These are phyloP conservation scores for Immersiella caudata DNA, from an alignment of 495 filamentous ascomycete species.

Conservation along the genomic window DNA sequence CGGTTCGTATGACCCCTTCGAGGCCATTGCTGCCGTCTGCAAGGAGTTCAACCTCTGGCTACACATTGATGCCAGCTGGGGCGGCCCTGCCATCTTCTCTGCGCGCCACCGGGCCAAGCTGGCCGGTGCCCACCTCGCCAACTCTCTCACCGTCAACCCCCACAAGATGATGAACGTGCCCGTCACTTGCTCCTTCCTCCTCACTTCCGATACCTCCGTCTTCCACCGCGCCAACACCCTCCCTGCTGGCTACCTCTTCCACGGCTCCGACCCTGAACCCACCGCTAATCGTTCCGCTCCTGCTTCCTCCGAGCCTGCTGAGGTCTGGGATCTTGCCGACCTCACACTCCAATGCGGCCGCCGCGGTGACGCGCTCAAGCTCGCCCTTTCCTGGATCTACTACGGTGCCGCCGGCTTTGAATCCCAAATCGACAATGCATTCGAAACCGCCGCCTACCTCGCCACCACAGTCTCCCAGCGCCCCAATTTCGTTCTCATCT, in stretches of 20 bases:
- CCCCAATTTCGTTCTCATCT: slow-evolving; percentile 69
- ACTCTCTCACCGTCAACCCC: slow-evolving; percentile 84
- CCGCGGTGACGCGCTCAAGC: slow-evolving; percentile 80
- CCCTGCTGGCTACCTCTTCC: slow-evolving; percentile 87
- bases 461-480: slow-evolving; percentile 56
- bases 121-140: slow-evolving; percentile 68
- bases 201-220: slow-evolving; percentile 70
- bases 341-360: slow-evolving; percentile 92
- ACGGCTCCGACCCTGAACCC: slow-evolving; percentile 48
- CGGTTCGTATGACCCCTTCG: slow-evolving; percentile 85
- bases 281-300: not conserved
- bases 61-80: slow-evolving; percentile 91
- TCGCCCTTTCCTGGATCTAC: slow-evolving; percentile 86
- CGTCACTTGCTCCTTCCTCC: slow-evolving; percentile 85
- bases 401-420: slow-evolving; percentile 67
- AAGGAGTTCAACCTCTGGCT: slow-evolving; percentile 75
- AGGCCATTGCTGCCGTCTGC: slow-evolving; percentile 72
- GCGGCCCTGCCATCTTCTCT: slow-evolving; percentile 82
- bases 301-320: slow-evolving; percentile 7
- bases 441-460: slow-evolving; percentile 66
- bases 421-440: slow-evolving; percentile 67
- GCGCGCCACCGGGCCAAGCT: slow-evolving; percentile 63
- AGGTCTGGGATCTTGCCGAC: slow-evolving; percentile 87
- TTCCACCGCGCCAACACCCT: slow-evolving; percentile 84
- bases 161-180: slow-evolving; percentile 97